Percentiles rank a stretch among this genome's conserved stretches.
phyloP scores from a whole-genome alignment of 1,284 basidiomycete species.

The Apiotrichum siamense region DNA sequence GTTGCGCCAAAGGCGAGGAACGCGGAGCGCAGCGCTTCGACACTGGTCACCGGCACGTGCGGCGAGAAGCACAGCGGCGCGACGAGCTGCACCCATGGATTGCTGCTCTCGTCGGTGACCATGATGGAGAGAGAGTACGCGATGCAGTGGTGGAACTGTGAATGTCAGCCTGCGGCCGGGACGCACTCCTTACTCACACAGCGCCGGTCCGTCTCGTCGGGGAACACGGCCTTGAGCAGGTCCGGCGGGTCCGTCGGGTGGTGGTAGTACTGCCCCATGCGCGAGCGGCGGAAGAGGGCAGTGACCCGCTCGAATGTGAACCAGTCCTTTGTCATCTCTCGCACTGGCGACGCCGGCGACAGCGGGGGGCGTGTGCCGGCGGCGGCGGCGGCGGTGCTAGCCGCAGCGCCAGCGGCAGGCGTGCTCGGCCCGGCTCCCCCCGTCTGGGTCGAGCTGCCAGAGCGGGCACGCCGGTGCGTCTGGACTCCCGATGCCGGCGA shows the following conservation, averaged over 20 bases:
- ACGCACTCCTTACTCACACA: slow-evolving; percentile 19
- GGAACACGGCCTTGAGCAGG: slow-evolving; percentile 22
- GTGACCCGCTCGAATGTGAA: slow-evolving; percentile 19
- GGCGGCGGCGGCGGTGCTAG: no score
- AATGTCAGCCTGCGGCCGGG: slow-evolving; percentile 10
- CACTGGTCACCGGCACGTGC: slow-evolving; percentile 10
- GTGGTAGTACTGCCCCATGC: slow-evolving; percentile 30
- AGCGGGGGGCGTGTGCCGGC: no score
- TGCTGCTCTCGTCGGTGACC: slow-evolving; percentile 27
- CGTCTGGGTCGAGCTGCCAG: no score
- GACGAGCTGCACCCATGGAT: slow-evolving; percentile 32
- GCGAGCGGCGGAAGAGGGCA: slow-evolving; percentile 27
- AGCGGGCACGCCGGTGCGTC: background rate
- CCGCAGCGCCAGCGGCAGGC: no score
- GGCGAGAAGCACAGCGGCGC: slow-evolving; percentile 25
- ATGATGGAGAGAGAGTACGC: slow-evolving; percentile 36
- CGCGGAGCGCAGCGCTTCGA: slow-evolving; percentile 18
- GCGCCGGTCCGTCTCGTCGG: slow-evolving; percentile 25
- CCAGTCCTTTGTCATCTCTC: background rate
- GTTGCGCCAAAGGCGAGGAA: slow-evolving; percentile 31
- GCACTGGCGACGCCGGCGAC: no score
- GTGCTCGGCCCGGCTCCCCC: no score
- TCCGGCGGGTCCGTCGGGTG: slow-evolving; percentile 24
- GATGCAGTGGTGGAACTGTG: slow-evolving; percentile 35
- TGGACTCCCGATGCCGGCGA: background rate